Conservation (phyloP, 306 rosid genomes). For the Cucumis melo region DNA sequence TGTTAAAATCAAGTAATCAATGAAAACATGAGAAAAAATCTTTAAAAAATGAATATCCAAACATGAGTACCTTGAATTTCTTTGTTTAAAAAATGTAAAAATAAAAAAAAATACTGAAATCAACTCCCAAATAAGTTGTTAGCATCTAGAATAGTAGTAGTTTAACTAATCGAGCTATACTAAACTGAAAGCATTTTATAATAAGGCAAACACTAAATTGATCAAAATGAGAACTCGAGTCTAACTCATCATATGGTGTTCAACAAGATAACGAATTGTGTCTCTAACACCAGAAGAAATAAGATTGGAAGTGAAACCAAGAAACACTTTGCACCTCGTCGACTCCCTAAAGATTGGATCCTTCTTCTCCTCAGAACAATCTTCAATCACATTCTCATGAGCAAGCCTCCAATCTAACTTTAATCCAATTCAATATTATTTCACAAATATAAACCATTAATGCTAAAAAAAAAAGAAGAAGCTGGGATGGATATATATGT, state of each 20-base stretch:
- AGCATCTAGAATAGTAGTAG: too few relatives aligned
- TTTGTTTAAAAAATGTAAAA: not conserved
- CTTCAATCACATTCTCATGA: conserved; percentile 41
- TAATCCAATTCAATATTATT: conserved; percentile 13
- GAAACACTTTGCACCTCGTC: conserved; percentile 61
- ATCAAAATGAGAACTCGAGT: too few relatives aligned
- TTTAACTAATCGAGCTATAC: not conserved
- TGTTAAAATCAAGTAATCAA: not conserved
- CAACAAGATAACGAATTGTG: conserved; percentile 56
- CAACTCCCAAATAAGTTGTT: not conserved
- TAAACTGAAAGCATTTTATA: not conserved
- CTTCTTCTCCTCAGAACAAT: conserved; percentile 41
- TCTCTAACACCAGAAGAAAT: conserved; percentile 92
- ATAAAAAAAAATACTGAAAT: not conserved
- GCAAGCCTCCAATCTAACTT: conserved; percentile 91
- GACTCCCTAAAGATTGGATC: conserved; percentile 35
- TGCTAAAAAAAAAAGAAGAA: not conserved
- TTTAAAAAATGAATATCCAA: not conserved
- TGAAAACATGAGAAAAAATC: not conserved
- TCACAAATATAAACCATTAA: not conserved
- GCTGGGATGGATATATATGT: not conserved
- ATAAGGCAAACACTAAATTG: too few relatives aligned
- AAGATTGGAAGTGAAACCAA: conserved; percentile 92
- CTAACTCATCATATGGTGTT: conserved; percentile 68
- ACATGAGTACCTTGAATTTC: not conserved